Percentiles rank a stretch among this genome's conserved stretches.
Evolutionary conservation across 2,329 filamentous ascomycete species (phyloP).

Genomic region (Pleurostoma richardsiae): DNA sequence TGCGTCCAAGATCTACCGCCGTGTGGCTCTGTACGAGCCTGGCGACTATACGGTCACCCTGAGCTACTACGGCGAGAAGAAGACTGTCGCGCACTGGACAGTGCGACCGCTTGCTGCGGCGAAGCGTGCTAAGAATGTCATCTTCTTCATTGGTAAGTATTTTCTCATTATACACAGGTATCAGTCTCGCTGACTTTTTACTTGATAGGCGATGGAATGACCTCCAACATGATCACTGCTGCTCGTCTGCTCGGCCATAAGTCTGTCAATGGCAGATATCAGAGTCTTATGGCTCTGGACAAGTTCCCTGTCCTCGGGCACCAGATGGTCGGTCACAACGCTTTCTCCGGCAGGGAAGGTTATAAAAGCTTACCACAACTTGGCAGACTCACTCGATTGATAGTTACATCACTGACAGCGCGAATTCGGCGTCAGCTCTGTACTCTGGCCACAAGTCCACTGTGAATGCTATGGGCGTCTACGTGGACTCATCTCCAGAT

Average conservation of each 20-base stretch:
- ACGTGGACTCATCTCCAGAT: constrained; percentile 69
- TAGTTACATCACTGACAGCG: constrained; percentile 80
- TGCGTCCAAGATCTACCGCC: constrained; percentile 72
- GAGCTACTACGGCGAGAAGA: constrained; percentile 67
- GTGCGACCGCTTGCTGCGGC: constrained; percentile 66
- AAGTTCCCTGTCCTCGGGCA: constrained; percentile 82
- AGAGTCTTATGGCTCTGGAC: constrained; percentile 70
- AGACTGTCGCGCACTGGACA: constrained; percentile 69
- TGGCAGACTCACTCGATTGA: constrained; percentile 71
- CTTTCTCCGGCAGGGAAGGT: not conserved
- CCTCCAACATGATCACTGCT: constrained; percentile 75
- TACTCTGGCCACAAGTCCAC: constrained; percentile 82
- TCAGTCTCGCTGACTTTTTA: not conserved
- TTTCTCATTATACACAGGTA: constrained; percentile 10
- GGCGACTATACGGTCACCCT: constrained; percentile 75
- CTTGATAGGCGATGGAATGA: constrained; percentile 50
- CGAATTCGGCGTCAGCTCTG: constrained; percentile 77
- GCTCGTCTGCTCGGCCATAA: constrained; percentile 78
- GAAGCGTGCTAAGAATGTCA: constrained; percentile 78
- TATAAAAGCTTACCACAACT: not conserved
- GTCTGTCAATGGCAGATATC: constrained; percentile 79
- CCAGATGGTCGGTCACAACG: constrained; percentile 57
- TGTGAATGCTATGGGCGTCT: constrained; percentile 76
- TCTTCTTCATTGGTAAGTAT: constrained; percentile 74
- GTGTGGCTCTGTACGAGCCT: constrained; percentile 70